Percentiles rank a stretch among this genome's conserved stretches.
Evolutionary conservation across 176 grass and related monocot genomes (phyloP).

Genomic region (Zea mays): DNA sequence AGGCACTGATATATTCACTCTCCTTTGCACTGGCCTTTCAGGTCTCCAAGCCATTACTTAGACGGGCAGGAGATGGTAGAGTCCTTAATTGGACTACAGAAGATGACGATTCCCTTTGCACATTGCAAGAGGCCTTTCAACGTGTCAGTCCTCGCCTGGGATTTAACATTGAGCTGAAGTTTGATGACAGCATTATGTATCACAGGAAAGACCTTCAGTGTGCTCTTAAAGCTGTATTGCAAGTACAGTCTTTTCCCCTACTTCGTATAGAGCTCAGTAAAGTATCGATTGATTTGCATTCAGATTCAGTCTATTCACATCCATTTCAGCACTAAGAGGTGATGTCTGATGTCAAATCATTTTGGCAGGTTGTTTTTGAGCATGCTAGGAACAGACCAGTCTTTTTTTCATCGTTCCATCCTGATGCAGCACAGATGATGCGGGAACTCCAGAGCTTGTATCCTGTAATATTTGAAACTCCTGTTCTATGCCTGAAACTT

Average conservation of each 20-base stretch:
- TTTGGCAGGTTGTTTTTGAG: conserved; percentile 65
- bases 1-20: neutral
- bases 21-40: conserved; percentile 33
- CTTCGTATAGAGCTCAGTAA: neutral
- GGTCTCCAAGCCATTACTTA: conserved; percentile 67
- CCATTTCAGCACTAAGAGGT: conserved; percentile 20
- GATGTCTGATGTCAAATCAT: conserved; percentile 24
- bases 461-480: conserved; percentile 54
- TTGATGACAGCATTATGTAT: conserved; percentile 70
- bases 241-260: conserved; percentile 40
- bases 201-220: conserved; percentile 47
- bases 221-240: conserved; percentile 56
- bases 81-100: conserved; percentile 62
- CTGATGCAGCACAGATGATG: conserved; percentile 62
- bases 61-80: conserved; percentile 67
- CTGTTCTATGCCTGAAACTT: neutral
- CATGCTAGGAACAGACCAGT: conserved; percentile 60
- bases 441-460: conserved; percentile 65
- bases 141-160: conserved; percentile 59
- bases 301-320: conserved; percentile 5
- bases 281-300: conserved; percentile 6
- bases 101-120: conserved; percentile 72
- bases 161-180: conserved; percentile 94
- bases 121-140: conserved; percentile 78
- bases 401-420: conserved; percentile 90